phyloP scores from a whole-genome alignment of 345 rosid genomes.

The Arabidopsis thaliana region TAIR10.1 NC_003074.8:3843501-3844000 shows the following conservation, averaged over 20 bases:
- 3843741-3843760: constrained; percentile 86
- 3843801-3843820: constrained; percentile 85
- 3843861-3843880: constrained; percentile 92
- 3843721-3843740: constrained; percentile 78
- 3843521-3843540: constrained; percentile 36
- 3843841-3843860: constrained; percentile 66
- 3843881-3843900: constrained; percentile 68
- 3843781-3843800: constrained; percentile 84
- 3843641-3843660: constrained; percentile 51
- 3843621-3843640: constrained; percentile 12
- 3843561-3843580: constrained; percentile 17
- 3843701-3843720: constrained; percentile 56
- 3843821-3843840: constrained; percentile 83
- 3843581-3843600: constrained; percentile 24
- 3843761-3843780: constrained; percentile 91
- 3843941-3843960: not conserved
- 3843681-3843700: constrained; percentile 44
- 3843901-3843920: not conserved
- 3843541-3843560: constrained; percentile 26
- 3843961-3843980: not conserved
- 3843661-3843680: constrained; percentile 49
- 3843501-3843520: constrained; percentile 31
- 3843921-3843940: not conserved
- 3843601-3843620: constrained; percentile 21
- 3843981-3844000: constrained; percentile 64